phyloP scores from a whole-genome alignment of 2,329 filamentous ascomycete genomes.

The Cadophora gregata region DNA sequence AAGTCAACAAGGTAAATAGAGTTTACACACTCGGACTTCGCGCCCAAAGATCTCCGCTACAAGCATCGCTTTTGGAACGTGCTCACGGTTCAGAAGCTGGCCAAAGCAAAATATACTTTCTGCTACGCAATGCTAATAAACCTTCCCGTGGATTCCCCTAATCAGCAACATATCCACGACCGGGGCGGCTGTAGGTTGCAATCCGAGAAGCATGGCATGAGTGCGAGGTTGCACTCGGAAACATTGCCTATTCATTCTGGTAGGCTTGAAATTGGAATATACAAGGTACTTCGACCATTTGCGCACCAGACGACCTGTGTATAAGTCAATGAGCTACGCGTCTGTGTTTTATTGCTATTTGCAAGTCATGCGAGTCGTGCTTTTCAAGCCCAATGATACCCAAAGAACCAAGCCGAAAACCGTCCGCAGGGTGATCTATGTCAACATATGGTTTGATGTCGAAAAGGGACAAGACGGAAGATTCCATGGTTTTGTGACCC shows the following conservation, averaged over 20 bases:
- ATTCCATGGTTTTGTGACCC: not conserved
- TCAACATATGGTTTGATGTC: not conserved
- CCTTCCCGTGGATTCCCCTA: not conserved
- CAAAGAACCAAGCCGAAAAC: not conserved
- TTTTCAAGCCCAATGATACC: not conserved
- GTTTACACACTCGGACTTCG: not conserved
- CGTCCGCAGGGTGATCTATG: not conserved
- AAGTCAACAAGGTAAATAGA: not conserved
- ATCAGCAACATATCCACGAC: not conserved
- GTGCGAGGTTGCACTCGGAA: not conserved
- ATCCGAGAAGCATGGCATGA: not conserved
- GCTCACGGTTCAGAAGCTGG: not conserved
- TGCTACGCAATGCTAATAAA: not conserved
- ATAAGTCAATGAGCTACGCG: not conserved
- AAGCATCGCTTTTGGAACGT: not conserved
- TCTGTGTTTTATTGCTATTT: not conserved
- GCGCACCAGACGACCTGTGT: not conserved
- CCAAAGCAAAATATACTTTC: constrained; percentile 6
- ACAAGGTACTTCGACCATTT: not conserved
- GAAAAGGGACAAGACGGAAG: not conserved
- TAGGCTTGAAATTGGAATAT: not conserved
- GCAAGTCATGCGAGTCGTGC: not conserved
- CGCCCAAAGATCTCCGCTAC: not conserved
- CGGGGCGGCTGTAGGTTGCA: not conserved
- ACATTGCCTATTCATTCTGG: not conserved